Base-by-base conservation (phyloP, 768 basidiomycete genomes). In the Nidularia pulvinata region DNA sequence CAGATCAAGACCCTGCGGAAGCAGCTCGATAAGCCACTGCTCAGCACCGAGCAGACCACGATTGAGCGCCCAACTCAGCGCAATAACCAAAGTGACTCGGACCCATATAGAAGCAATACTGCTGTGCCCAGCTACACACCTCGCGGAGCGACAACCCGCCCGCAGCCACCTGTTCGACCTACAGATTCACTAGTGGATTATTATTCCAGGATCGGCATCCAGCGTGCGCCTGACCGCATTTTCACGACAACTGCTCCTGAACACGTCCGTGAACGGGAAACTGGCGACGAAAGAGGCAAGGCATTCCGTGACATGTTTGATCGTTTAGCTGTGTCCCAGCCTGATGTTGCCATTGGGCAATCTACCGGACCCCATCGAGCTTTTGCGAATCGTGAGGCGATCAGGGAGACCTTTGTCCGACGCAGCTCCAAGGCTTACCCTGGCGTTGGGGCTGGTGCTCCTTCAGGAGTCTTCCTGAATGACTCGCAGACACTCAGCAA, bases 1-100 rank as follows among this genome's bases (percentile, higher is more conserved):
- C 84, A 89, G 63, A 84, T 94, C 67, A 74, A 78, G 55, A 61
- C 66, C 7, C 80, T 94, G 25, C 76, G 82, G 55, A 82, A 86
- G 62, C 83, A 91, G 63, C 75, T 94, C 9, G 83, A 84, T 56
- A 80, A 83, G 55, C 65, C 68, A 39, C 37, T 39, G 10, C 37
- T 10, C 37, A 10, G 37, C 10, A 39, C 10, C 37, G 19, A 19
- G 19, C 19, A 19, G 19, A 19, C 19, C 19, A 19, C 19, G 19
- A 19, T 19, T 19, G 19, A 19, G 19, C 19, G 19, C 19, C 19
- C 19, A 19, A 19, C 19, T 19, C 19, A 19, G 19, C 19, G 19
- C 19, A 19, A 19, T 19, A 19, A 19, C 19, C 19, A 19, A 19
- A 19, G 19, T 19, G 37, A 39, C 37, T 10, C 10, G n/a, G 37